Base-by-base conservation (phyloP, 192 early-diverging fungal species). In the Podila verticillata region DNA sequence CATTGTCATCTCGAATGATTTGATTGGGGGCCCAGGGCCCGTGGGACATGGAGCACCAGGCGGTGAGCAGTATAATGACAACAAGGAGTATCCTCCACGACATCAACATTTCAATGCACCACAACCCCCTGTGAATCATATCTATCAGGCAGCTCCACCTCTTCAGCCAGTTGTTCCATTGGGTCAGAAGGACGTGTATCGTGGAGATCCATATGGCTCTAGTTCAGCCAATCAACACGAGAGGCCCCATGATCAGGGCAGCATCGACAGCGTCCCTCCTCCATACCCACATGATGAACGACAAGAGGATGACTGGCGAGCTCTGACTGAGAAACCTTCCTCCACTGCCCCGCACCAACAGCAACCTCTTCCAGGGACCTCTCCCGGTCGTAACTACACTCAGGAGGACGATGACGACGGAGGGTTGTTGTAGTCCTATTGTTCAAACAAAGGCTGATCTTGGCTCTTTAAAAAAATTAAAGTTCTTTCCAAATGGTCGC, bases 301-400 rank as follows among this genome's bases (percentile, higher is more conserved):
- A 12, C 56, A 49, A 29, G 77, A 80, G 19, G 60, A 70, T 10
- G 77, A 80, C 51, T 80, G 77, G 77, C 77, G 66, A 49, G 70
- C 77, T 26, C 31, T 80, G 44, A 80, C 77, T 0, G 60, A 61
- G 10, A 65, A 69, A 5, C 66, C 57, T 15, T 54, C 54, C 4
- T 63, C 61, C 31, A 15, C 39, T 48, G 22, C 36, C 17, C 65
- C 51, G 20, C 35, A 58, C 29, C 57, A 32, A 22, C 58, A 39
- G 9, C 35, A 30, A 20, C 26, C n/a, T 22, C 54, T 22, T 1
- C 59, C 32, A 28, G 75, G 69, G 7, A 60, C 60, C 12, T 61
- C 77, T 17, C 61, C 77, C 8, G 58, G 70, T 47, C 64, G 61
- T n/a, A 72, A 72, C 66, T 80, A 72, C 22, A 15, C 39, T 3